Conservation (phyloP, 208 protist genomes). For the Leishmania arabica region DNA sequence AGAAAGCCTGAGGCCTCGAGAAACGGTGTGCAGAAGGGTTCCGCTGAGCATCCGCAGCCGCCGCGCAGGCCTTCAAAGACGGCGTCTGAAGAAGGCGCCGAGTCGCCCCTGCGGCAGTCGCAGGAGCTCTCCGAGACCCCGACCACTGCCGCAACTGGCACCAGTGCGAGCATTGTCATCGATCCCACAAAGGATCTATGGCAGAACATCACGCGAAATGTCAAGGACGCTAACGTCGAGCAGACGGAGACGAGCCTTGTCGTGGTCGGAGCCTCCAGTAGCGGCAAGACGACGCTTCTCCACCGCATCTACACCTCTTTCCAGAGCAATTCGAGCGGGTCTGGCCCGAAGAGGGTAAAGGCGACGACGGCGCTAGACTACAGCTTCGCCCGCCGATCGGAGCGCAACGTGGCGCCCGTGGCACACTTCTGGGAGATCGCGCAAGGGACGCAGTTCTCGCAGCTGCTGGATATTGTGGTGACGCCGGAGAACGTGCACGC, state of each 20-base stretch:
- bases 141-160: conserved; percentile 9
- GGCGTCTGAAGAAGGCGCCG: not conserved
- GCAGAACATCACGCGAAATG: conserved; percentile 87
- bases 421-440: conserved; percentile 93
- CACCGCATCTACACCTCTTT: conserved; percentile 69
- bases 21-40: not conserved
- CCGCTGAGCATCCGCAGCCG: not conserved
- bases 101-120: not conserved
- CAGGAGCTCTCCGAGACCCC: conserved; percentile 11
- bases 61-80: not conserved
- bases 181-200: conserved; percentile 88
- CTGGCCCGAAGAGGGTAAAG: conserved; percentile 58
- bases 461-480: conserved; percentile 88
- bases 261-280: conserved; percentile 65
- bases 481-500: conserved; percentile 88
- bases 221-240: conserved; percentile 62
- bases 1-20: not conserved
- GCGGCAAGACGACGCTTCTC: conserved; percentile 87
- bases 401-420: conserved; percentile 77
- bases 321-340: conserved; percentile 33
- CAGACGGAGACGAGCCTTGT: conserved; percentile 71
- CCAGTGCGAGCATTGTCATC: conserved; percentile 46
- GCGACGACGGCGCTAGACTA: conserved; percentile 92
- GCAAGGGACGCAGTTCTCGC: conserved; percentile 76
- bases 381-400: conserved; percentile 72